These are phyloP conservation scores for Venturia nashicola DNA, from an alignment of 2,329 filamentous ascomycete genomes.

Conservation along the genomic window DNA sequence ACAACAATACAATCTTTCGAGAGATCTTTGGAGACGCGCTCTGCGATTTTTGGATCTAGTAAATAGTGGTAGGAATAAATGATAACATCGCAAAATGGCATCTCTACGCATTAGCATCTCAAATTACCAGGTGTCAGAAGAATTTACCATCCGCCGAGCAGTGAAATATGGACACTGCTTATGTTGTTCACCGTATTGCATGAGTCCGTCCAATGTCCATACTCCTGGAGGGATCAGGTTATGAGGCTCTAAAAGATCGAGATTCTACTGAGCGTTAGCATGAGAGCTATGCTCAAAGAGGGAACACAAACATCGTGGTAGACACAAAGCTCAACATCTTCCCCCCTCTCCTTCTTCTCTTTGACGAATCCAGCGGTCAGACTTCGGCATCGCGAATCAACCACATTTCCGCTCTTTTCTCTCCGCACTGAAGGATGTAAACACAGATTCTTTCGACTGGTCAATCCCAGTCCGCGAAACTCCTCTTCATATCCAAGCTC, in stretches of 20 bases:
- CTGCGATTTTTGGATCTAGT: slow-evolving; percentile 93
- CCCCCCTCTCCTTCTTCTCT: slow-evolving; percentile 91
- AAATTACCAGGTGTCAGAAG: slow-evolving; percentile 12
- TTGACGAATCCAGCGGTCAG: slow-evolving; percentile 94
- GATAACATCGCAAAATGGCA: slow-evolving; percentile 98
- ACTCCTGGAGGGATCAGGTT: slow-evolving; percentile 91
- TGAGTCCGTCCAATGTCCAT: slow-evolving; percentile 83
- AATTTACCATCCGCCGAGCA: slow-evolving; percentile 71
- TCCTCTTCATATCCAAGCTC: slow-evolving; percentile 87
- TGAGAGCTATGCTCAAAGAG: slow-evolving; percentile 9
- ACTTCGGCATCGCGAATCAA: slow-evolving; percentile 92
- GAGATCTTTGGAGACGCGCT: slow-evolving; percentile 85
- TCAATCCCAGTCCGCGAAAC: slow-evolving; percentile 81
- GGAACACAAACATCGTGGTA: slow-evolving; percentile 68
- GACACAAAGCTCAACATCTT: slow-evolving; percentile 85
- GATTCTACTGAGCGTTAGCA: slow-evolving; percentile 45
- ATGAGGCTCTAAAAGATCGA: slow-evolving; percentile 87
- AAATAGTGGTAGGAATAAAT: slow-evolving; percentile 99
- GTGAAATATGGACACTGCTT: slow-evolving; percentile 99
- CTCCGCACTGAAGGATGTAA: slow-evolving; percentile 91
- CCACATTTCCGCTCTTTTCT: slow-evolving; percentile 87
- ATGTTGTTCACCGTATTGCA: slow-evolving; percentile 83
- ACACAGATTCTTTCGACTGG: slow-evolving; percentile 94
- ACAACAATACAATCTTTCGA: slow-evolving; percentile 98
- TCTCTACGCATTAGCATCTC: slow-evolving; percentile 37